These are phyloP conservation scores for Sporothrix protearum DNA, from an alignment of 2,329 filamentous ascomycete species.

Conservation along the genomic window DNA sequence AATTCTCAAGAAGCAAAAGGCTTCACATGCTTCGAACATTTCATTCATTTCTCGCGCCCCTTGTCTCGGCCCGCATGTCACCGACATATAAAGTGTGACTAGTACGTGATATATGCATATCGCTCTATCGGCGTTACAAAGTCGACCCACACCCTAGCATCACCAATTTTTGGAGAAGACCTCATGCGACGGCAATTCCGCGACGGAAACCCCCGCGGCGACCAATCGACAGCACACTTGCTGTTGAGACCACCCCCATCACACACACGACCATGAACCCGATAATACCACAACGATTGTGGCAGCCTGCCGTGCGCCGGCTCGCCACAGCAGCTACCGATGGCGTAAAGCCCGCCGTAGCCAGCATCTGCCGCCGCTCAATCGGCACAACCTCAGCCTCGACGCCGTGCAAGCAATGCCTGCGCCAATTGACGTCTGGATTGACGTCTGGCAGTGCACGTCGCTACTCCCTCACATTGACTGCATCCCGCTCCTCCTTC, in stretches of 20 bases:
- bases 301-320: slow-evolving; percentile 5
- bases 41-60: neutral
- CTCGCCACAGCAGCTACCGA: neutral
- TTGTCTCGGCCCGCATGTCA: neutral
- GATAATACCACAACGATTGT: slow-evolving; percentile 14
- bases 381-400: neutral
- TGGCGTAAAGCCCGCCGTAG: neutral
- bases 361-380: neutral
- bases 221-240: neutral
- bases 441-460: neutral
- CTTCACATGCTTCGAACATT: neutral
- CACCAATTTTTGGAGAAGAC: slow-evolving; percentile 15
- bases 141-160: slow-evolving; percentile 18
- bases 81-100: slow-evolving; percentile 1
- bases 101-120: slow-evolving; percentile 9
- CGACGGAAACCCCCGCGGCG: neutral
- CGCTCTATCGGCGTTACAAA: neutral
- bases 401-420: slow-evolving; percentile 16
- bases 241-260: neutral
- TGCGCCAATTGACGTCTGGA: neutral
- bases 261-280: slow-evolving; percentile 13
- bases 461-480: neutral
- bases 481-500: neutral
- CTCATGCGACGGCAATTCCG: neutral
- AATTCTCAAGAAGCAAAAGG: neutral